These are phyloP conservation scores for Gymnopilus junonius DNA, from an alignment of 768 basidiomycete species.

Conservation along the genomic window DNA sequence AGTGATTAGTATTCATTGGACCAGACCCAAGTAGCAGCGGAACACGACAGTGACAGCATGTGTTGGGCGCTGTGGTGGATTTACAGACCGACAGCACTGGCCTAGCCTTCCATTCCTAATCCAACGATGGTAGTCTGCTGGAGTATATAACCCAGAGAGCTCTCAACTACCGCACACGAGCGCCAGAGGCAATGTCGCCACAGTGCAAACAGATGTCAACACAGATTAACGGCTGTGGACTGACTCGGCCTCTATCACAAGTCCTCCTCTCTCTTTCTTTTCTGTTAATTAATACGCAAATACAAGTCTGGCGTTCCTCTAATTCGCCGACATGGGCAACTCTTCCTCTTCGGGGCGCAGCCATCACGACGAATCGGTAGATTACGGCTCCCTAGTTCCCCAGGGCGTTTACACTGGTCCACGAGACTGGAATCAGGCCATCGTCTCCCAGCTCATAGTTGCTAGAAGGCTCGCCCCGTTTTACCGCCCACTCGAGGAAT, in stretches of 20 bases:
- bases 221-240: constrained; percentile 33
- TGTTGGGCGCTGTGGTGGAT: neutral
- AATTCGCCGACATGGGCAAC: constrained; percentile 70
- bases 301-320: constrained; percentile 18
- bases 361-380: constrained; percentile 83
- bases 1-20: too few species aligned
- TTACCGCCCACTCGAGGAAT: constrained; percentile 95
- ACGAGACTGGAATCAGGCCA: constrained; percentile 87
- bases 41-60: neutral
- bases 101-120: neutral
- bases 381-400: constrained; percentile 79
- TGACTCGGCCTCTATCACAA: constrained; percentile 30
- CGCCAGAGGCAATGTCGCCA: constrained; percentile 31
- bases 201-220: constrained; percentile 44
- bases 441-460: constrained; percentile 87
- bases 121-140: neutral
- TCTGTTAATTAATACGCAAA: constrained; percentile 18
- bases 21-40: neutral
- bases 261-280: constrained; percentile 17
- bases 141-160: neutral
- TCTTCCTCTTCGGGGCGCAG: constrained; percentile 72
- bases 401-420: constrained; percentile 87
- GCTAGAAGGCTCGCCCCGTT: constrained; percentile 92
- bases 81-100: neutral
- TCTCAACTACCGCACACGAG: neutral